These are phyloP conservation scores for Sordaria brevicollis DNA, from an alignment of 495 filamentous ascomycete genomes.

Conservation along the genomic window DNA sequence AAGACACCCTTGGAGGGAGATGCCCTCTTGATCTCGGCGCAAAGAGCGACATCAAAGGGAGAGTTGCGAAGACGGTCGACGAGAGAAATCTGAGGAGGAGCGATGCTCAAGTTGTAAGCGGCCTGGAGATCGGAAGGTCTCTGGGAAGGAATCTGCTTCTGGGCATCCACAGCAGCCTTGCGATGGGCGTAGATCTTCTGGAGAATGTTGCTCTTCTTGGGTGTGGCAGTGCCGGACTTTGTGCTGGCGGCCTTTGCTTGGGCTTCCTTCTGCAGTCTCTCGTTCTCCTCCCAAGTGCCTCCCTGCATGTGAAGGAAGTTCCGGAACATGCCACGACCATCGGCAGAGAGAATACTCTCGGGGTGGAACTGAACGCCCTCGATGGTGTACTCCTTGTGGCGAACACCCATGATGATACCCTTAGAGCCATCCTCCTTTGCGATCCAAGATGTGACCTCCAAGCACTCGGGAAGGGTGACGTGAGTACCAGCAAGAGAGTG, in stretches of 20 bases:
- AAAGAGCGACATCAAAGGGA: slow-evolving; percentile 71
- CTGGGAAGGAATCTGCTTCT: slow-evolving; percentile 80
- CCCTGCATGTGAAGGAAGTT: slow-evolving; percentile 83
- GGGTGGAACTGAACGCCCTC: slow-evolving; percentile 98
- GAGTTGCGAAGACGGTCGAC: slow-evolving; percentile 68
- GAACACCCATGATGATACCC: slow-evolving; percentile 89
- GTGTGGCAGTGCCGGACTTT: slow-evolving; percentile 7
- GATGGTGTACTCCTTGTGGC: slow-evolving; percentile 80
- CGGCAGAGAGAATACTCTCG: slow-evolving; percentile 87
- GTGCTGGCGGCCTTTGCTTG: slow-evolving; percentile 9
- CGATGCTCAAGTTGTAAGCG: slow-evolving; percentile 69
- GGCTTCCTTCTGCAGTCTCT: slow-evolving; percentile 35
- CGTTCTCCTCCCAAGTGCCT: slow-evolving; percentile 83
- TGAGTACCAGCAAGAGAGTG: slow-evolving; percentile 94
- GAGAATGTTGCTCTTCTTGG: slow-evolving; percentile 69
- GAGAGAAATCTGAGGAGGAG: slow-evolving; percentile 79
- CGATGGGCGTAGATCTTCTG: slow-evolving; percentile 87
- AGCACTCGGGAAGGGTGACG: slow-evolving; percentile 70
- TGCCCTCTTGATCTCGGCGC: slow-evolving; percentile 95
- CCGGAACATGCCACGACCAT: slow-evolving; percentile 78
- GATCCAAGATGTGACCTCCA: slow-evolving; percentile 89
- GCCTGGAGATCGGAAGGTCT: slow-evolving; percentile 79
- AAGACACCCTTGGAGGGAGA: slow-evolving; percentile 97
- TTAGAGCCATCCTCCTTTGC: slow-evolving; percentile 53
- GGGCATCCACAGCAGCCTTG: slow-evolving; percentile 61